Evolutionary conservation across 768 basidiomycete genomes (phyloP).

Genomic region (Russula vinacea): DNA sequence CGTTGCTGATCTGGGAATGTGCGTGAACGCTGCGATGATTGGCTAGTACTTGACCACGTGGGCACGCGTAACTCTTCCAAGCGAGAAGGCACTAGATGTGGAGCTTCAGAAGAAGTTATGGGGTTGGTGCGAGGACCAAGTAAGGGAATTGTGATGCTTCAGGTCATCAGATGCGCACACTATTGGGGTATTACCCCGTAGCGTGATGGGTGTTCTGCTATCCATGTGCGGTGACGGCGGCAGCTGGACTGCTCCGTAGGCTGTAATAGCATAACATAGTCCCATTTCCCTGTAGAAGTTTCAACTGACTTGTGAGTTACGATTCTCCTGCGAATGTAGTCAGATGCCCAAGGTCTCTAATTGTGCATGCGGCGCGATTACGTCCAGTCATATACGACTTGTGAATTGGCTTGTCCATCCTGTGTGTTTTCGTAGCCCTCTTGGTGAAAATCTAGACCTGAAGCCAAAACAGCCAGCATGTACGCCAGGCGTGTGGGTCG

Average conservation of each 20-base stretch:
- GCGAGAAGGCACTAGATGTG: not conserved
- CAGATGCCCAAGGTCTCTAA: too few species aligned
- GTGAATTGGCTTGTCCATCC: too few species aligned
- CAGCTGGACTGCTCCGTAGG: not conserved
- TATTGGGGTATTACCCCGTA: not conserved
- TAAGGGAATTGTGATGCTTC: not conserved
- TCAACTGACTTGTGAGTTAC: not conserved
- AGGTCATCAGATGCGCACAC: not conserved
- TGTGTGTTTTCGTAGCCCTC: too few species aligned
- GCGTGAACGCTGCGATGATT: not conserved
- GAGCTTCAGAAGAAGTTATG: not conserved
- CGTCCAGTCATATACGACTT: too few species aligned
- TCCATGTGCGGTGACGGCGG: not conserved
- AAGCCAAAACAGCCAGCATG: too few species aligned
- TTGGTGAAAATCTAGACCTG: too few species aligned
- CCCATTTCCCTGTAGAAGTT: not conserved
- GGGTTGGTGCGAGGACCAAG: constrained; percentile 3
- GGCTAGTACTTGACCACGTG: not conserved
- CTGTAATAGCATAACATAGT: too few species aligned
- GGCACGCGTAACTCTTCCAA: not conserved
- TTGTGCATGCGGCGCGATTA: too few species aligned
- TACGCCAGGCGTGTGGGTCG: too few species aligned
- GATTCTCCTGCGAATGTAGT: too few species aligned
- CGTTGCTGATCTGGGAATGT: not conserved
- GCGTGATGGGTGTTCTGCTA: too few species aligned